Percentiles rank a stretch among this genome's conserved stretches.
Evolutionary conservation across 805 yeast genomes (phyloP).

Genomic region (Ogataea saltuana): DNA sequence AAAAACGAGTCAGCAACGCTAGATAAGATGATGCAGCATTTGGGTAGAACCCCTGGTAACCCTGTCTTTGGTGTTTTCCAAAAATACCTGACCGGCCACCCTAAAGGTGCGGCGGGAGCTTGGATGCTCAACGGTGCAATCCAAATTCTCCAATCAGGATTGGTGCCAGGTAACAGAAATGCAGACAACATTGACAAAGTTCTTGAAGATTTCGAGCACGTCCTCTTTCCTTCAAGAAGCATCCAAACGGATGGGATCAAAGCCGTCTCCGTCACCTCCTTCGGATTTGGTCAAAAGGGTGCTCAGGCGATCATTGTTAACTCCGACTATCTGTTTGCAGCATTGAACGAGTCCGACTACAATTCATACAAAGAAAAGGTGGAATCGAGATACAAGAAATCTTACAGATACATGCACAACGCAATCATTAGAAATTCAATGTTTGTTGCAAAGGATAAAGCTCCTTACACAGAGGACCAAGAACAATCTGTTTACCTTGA

Average conservation of each 20-base stretch:
- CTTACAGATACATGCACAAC: slow-evolving; percentile 94
- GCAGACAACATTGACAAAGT: slow-evolving; percentile 92
- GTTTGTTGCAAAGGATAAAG: slow-evolving; percentile 89
- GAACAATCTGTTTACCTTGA: slow-evolving; percentile 92
- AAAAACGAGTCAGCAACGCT: slow-evolving; percentile 95
- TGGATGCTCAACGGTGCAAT: slow-evolving; percentile 99
- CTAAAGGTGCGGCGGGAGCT: slow-evolving; percentile 99
- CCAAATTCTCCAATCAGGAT: slow-evolving; percentile 87
- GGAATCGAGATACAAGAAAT: slow-evolving; percentile 75
- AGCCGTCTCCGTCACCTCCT: slow-evolving; percentile 95
- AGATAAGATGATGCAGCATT: slow-evolving; percentile 88
- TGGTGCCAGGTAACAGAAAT: slow-evolving; percentile 98
- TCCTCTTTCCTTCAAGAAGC: slow-evolving; percentile 91
- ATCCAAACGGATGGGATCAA: slow-evolving; percentile 95
- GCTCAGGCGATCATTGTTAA: slow-evolving; percentile 91
- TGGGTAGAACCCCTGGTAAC: slow-evolving; percentile 97
- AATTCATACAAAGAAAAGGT: slow-evolving; percentile 72
- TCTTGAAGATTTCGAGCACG: slow-evolving; percentile 81
- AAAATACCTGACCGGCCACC: slow-evolving; percentile 98
- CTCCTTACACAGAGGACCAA: slow-evolving; percentile 88
- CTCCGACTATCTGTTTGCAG: slow-evolving; percentile 90
- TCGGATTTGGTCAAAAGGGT: slow-evolving; percentile 99
- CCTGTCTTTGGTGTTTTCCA: slow-evolving; percentile 98
- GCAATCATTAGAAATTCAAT: slow-evolving; percentile 88
- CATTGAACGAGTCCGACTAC: slow-evolving; percentile 71